Base-by-base conservation (phyloP, 257 asterid genomes). In the Osmanthus fragrans region DNA sequence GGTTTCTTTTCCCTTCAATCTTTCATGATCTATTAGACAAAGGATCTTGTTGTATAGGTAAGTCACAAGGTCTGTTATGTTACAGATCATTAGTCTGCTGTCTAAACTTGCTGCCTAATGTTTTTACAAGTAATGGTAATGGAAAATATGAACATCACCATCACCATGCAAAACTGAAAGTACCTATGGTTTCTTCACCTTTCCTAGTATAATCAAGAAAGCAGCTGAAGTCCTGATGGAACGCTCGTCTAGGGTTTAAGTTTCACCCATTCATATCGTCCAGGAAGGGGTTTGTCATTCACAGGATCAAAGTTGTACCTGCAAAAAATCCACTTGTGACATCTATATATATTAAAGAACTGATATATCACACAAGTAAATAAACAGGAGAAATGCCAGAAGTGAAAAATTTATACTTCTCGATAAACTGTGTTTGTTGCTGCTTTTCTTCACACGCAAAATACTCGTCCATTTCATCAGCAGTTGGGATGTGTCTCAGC, bases 271-370 rank as follows among this genome's bases (percentile, higher is more conserved):
- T 81, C 64, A 18, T 40, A 82, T n/a, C 78, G 82, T 32, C 88
- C 88, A 0, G 88, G 84, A 33, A 82, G 84, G 6, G 88, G 86
- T 76, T 73, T 71, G 56, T 81, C 84, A 7, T 82, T 84, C 78
- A 81, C 76, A 7, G 76, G 82, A n/a, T 84, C 88, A 47, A 76
- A 84, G 86, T 84, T 84, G 76, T 84, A 84, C 88, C 88, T 84
- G 80, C 70, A 79, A 4, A 67, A 68, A 40, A 63, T 63, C 21
- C 34, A 58, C 66, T 4, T 1, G 12, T 10, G 64, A 16, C n/a
- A 47, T 15, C 56, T 47, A 47, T 12, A 12, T 12, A 12, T 42
- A 47, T 27, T 9, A 63, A 3, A 10, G 11, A 27, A 36, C 69
- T 63, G 69, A 63, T 60, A 23, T 10, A 23, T 60, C 33, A 3